Evolutionary conservation across 495 filamentous ascomycete genomes (phyloP).

Genomic region (Xylaria telfairii): DNA sequence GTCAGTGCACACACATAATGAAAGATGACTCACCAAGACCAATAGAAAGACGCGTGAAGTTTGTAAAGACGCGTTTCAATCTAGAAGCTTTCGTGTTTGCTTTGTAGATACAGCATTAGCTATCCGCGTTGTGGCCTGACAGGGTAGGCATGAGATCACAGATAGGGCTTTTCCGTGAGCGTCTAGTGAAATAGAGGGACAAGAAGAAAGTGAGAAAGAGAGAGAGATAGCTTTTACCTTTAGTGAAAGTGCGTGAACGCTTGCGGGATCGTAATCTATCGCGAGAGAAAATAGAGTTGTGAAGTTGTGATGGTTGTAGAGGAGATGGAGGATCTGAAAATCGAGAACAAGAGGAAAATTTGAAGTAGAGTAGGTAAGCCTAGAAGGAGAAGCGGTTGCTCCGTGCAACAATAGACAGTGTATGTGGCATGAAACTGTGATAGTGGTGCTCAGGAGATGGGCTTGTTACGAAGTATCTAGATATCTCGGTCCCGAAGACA

Average conservation of each 20-base stretch:
- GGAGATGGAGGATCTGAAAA: not conserved
- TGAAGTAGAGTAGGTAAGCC: not conserved
- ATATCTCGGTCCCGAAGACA: not conserved
- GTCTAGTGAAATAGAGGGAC: not conserved
- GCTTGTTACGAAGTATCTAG: not conserved
- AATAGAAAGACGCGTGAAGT: not conserved
- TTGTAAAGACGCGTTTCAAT: not conserved
- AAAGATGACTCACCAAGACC: not conserved
- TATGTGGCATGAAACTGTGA: not conserved
- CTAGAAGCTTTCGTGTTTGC: not conserved
- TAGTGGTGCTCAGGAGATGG: not conserved
- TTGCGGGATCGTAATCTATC: not conserved
- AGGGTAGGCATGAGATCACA: not conserved
- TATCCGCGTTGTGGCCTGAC: not conserved
- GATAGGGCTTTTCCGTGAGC: not conserved
- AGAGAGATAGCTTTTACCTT: not conserved
- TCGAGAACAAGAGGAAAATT: not conserved
- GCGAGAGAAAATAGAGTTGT: not conserved
- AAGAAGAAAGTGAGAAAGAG: not conserved
- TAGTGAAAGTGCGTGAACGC: not conserved
- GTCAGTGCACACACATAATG: not conserved
- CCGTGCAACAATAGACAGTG: not conserved
- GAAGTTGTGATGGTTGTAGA: not conserved
- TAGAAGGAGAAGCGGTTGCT: not conserved
- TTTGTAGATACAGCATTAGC: not conserved